phyloP scores from a whole-genome alignment of 306 rosid genomes.

The Castanea crenata region DNA sequence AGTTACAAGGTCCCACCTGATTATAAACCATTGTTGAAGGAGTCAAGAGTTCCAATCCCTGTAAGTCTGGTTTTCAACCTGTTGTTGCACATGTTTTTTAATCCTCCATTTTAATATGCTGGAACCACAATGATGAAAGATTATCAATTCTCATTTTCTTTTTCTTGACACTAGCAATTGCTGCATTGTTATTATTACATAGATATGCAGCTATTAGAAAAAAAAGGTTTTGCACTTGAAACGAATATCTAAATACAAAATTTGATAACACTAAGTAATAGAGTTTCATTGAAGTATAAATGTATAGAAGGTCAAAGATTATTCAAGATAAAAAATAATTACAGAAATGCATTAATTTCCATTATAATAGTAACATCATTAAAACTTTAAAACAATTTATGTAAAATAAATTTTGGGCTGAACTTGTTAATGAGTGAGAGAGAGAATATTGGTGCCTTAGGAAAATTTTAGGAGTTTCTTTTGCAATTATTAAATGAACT shows the following conservation, averaged over 20 bases:
- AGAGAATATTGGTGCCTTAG: not conserved
- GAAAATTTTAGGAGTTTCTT: not conserved
- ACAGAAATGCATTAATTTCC: not conserved
- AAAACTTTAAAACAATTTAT: not conserved
- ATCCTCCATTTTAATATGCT: not conserved
- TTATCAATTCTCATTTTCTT: not conserved
- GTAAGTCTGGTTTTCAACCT: conserved; percentile 53
- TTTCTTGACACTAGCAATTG: not conserved
- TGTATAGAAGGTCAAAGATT: not conserved
- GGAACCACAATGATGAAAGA: not conserved
- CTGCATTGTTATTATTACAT: not conserved
- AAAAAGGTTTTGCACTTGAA: not conserved
- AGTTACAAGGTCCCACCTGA: conserved; percentile 82
- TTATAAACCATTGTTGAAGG: conserved; percentile 80
- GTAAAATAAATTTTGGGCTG: not conserved
- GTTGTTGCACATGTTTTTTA: not conserved
- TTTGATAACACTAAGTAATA: not conserved
- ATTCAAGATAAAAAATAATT: not conserved
- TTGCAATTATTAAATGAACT: not conserved
- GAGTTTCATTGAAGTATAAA: not conserved
- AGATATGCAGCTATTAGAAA: not conserved
- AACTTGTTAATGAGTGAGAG: not conserved
- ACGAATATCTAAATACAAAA: not conserved
- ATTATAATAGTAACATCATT: not conserved
- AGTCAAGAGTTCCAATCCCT: conserved; percentile 67